Percentiles rank a stretch among this genome's conserved stretches.
Evolutionary conservation across 495 filamentous ascomycete genomes (phyloP).

Genomic region (Lineolata rhizophorae): DNA sequence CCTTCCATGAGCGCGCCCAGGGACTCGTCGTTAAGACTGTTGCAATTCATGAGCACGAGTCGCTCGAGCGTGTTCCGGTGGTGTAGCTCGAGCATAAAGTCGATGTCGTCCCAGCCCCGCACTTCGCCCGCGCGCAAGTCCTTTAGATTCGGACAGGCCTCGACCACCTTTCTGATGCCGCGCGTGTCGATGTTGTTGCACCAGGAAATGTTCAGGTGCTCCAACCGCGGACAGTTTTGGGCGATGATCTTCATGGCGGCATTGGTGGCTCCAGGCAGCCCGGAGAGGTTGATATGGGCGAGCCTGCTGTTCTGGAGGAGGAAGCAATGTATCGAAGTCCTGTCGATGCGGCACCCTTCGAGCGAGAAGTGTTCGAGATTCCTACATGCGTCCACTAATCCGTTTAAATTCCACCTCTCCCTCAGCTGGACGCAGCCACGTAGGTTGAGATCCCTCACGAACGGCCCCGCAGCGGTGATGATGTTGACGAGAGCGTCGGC

Average conservation of each 20-base stretch:
- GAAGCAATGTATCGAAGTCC: constrained; percentile 55
- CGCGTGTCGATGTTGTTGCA: constrained; percentile 66
- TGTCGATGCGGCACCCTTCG: constrained; percentile 74
- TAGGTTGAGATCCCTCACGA: constrained; percentile 78
- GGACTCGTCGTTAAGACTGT: constrained; percentile 48
- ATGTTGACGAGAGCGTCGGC: constrained; percentile 67
- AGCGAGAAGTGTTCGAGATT: constrained; percentile 76
- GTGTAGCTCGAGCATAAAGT: constrained; percentile 51
- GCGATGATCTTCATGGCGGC: constrained; percentile 73
- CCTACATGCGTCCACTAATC: constrained; percentile 54
- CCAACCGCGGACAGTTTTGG: constrained; percentile 56
- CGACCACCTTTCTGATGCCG: constrained; percentile 52
- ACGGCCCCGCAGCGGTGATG: constrained; percentile 65
- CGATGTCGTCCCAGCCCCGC: constrained; percentile 47
- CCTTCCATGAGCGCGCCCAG: constrained; percentile 56
- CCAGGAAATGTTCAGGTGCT: constrained; percentile 77
- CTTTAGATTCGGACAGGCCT: constrained; percentile 45
- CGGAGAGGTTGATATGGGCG: constrained; percentile 64
- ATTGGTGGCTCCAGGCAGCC: constrained; percentile 60
- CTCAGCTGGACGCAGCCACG: constrained; percentile 54
- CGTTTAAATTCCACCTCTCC: constrained; percentile 54
- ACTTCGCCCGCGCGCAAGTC: constrained; percentile 75
- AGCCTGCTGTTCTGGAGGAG: constrained; percentile 56
- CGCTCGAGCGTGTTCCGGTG: constrained; percentile 59
- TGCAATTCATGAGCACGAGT: constrained; percentile 55